Evolutionary conservation across 306 rosid genomes (phyloP).

Genomic region (Cicer yamashitae): DNA sequence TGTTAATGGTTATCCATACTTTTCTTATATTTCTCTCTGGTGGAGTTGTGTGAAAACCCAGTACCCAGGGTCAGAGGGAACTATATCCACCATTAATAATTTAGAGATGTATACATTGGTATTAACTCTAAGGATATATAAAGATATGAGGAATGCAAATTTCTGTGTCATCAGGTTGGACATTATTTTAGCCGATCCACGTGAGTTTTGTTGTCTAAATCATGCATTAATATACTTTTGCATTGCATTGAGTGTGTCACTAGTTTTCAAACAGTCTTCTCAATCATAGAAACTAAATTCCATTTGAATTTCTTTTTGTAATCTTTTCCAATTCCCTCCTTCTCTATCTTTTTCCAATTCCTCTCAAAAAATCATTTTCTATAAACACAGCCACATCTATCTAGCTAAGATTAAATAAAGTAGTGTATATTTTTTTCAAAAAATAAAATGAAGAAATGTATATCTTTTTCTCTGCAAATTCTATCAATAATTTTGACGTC

Average conservation of each 20-base stretch:
- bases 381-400: no score
- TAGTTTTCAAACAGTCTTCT: constrained; percentile 28
- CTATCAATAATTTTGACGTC: no score
- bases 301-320: not conserved
- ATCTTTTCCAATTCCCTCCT: not conserved
- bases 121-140: not conserved
- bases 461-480: no score
- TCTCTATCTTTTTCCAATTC: not conserved
- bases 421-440: no score
- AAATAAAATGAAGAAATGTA: no score
- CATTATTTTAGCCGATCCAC: constrained; percentile 4
- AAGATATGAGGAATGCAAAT: constrained; percentile 9
- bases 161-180: constrained; percentile 9
- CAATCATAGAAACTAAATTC: not conserved
- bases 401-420: no score
- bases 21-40: constrained; percentile 1
- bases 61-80: constrained; percentile 43
- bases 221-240: not conserved
- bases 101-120: not conserved
- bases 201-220: not conserved
- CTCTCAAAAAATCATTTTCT: no score
- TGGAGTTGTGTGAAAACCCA: constrained; percentile 35
- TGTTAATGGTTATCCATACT: constrained; percentile 15
- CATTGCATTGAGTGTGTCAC: not conserved
- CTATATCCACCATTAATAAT: constrained; percentile 29